Conservation (phyloP, 768 basidiomycete genomes). For the Russula griseocarnosa region DNA sequence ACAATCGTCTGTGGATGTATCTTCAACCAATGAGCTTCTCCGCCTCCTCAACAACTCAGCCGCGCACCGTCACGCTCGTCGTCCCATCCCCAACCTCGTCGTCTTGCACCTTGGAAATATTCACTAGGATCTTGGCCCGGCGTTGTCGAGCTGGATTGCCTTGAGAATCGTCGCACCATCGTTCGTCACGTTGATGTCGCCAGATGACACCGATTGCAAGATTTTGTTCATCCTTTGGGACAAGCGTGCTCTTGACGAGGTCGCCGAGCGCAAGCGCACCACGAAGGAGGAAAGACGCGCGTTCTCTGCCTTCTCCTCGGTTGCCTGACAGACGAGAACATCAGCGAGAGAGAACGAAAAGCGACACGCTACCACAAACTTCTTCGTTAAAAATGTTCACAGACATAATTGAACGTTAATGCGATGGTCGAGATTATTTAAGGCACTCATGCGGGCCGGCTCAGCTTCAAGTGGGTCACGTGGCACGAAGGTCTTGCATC, state of each 20-base stretch:
- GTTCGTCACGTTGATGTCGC: conserved; percentile 95
- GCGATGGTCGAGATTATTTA: not conserved
- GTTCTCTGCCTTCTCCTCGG: conserved; percentile 95
- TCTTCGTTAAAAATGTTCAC: conserved; percentile 70
- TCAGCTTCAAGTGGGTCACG: too few species aligned
- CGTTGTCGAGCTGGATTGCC: conserved; percentile 95
- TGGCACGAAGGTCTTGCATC: too few species aligned
- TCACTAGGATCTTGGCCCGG: conserved; percentile 98
- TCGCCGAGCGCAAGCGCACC: conserved; percentile 97
- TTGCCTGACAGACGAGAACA: conserved; percentile 48
- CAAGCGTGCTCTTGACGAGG: conserved; percentile 96
- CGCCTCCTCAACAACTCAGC: conserved; percentile 91
- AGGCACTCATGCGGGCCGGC: not conserved
- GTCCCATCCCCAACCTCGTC: conserved; percentile 98
- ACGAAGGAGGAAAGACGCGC: conserved; percentile 98
- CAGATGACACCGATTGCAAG: conserved; percentile 83
- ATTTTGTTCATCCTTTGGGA: conserved; percentile 99
- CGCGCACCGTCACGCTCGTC: conserved; percentile 84
- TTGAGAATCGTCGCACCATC: conserved; percentile 99
- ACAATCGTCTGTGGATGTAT: conserved; percentile 98
- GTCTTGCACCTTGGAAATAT: conserved; percentile 99
- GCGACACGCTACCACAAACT: conserved; percentile 35
- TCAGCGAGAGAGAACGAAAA: not conserved
- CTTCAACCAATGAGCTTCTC: conserved; percentile 90
- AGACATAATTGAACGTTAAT: conserved; percentile 42